Evolutionary conservation across 495 filamentous ascomycete species (phyloP), one percentile per base, ranked within the genome.

Genomic region (Cairneyella variabilis): DNA sequence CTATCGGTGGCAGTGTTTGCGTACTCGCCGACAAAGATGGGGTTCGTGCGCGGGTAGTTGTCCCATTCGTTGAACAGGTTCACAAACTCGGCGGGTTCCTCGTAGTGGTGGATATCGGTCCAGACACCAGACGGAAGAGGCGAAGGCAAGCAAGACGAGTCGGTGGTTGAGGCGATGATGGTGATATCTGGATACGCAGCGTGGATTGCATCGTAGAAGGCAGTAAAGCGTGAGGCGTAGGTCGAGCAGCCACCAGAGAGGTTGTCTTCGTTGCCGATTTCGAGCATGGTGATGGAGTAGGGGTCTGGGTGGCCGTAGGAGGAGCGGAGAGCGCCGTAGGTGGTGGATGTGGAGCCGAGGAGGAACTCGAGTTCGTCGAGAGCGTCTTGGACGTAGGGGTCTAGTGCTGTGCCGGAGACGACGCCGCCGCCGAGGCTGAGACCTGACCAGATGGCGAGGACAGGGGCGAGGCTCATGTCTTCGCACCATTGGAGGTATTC

Each of bases 401-500:
- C 25, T 3, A 64, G 46, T 3, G 58, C 62, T 21, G 30, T 32
- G 1, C 58, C 56, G 25, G 60, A 52, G 17, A 48, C 22, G 43
- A 75, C 67, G 3, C 56, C 61, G 1, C 73, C 71, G 26, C 48
- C 48, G 12, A 83, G 66, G 4, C 67, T 74, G 51, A 79, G 73
- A n/a, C 77, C 78, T 22, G 69, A 64, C 67, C 72, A 81, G 37
- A 82, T 64, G 10, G 64, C 75, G 9, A 83, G 67, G 2, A 81
- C 63, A 1, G 74, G 71, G 11, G 64, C 63, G 58, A 80, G 67
- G 3, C 62, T 58, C 75, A 78, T 76, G 46, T 81, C 77, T 56
- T 76, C 70, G 43, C 70, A 74, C 78, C 77, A 81, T 62, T 75
- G 69, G 1, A 82, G 60, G 56, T 79, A 80, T 54, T 81, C 78